Percentiles rank a stretch among this genome's conserved stretches.
phyloP scores from a whole-genome alignment of 2,329 filamentous ascomycete genomes.

The Fusarium napiforme region DNA sequence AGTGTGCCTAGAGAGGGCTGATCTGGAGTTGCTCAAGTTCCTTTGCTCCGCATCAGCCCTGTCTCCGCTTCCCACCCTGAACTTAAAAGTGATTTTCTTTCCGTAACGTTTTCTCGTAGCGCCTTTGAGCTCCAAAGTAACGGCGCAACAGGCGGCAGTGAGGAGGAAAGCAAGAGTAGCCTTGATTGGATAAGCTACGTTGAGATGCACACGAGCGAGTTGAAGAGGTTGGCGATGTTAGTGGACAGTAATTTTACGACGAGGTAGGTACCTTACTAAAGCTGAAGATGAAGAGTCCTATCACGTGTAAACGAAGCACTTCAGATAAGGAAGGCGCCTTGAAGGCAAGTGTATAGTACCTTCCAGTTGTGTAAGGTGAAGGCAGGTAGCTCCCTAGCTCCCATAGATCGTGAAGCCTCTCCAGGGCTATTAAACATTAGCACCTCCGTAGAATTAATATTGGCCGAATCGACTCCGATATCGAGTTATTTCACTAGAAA shows the following conservation, averaged over 20 bases:
- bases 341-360: background rate
- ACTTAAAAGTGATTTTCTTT: constrained; percentile 25
- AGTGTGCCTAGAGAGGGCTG: background rate
- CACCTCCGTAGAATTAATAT: background rate
- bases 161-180: constrained; percentile 9
- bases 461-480: constrained; percentile 8
- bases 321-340: constrained; percentile 13
- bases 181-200: constrained; percentile 24
- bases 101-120: constrained; percentile 21
- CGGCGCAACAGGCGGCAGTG: constrained; percentile 36
- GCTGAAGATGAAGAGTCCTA: background rate
- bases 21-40: constrained; percentile 26
- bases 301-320: background rate
- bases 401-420: background rate
- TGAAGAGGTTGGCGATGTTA: background rate
- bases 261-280: background rate
- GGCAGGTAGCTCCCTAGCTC: background rate
- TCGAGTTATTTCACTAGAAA: background rate
- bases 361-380: constrained; percentile 12
- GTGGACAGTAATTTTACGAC: background rate
- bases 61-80: constrained; percentile 34
- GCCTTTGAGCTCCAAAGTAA: constrained; percentile 31
- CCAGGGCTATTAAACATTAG: background rate
- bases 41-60: constrained; percentile 40
- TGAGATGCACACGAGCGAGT: background rate